phyloP scores from a whole-genome alignment of 2,329 filamentous ascomycete genomes.

The Aureobasidium sp. region DNA sequence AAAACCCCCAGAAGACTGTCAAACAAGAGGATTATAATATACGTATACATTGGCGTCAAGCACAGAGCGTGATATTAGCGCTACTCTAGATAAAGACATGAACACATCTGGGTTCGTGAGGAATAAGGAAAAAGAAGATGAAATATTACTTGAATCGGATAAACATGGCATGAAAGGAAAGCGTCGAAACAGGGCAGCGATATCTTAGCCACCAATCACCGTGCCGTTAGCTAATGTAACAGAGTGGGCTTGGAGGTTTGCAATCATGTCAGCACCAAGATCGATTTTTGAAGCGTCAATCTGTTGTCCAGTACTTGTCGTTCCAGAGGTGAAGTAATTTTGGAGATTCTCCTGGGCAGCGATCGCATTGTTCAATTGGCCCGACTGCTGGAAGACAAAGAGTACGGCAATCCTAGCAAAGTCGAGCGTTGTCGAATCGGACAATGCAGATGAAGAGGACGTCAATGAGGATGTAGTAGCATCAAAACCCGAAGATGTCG shows the following conservation, averaged over 20 bases:
- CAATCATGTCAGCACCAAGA: conserved; percentile 23
- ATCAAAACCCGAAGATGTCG: conserved; percentile 2
- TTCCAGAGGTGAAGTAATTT: conserved; percentile 23
- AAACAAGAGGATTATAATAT: background rate
- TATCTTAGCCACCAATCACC: conserved; percentile 17
- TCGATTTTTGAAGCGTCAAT: conserved; percentile 21
- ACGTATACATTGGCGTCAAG: background rate
- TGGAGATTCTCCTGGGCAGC: conserved; percentile 37
- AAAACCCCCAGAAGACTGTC: no score
- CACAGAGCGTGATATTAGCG: background rate
- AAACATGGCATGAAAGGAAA: background rate
- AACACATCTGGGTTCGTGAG: background rate
- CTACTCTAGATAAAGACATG: background rate
- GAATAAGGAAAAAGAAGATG: background rate
- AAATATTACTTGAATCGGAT: background rate
- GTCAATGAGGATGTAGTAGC: conserved; percentile 17
- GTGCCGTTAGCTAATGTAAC: conserved; percentile 22
- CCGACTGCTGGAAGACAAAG: conserved; percentile 36
- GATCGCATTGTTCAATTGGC: conserved; percentile 32
- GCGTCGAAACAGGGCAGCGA: background rate
- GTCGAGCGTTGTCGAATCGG: conserved; percentile 28
- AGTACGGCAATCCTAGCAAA: conserved; percentile 41
- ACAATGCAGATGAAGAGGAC: conserved; percentile 17
- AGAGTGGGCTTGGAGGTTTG: conserved; percentile 18
- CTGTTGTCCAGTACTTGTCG: conserved; percentile 16